These are phyloP conservation scores for Lophiostoma macrostomum DNA, from an alignment of 495 filamentous ascomycete species.

Conservation along the genomic window DNA sequence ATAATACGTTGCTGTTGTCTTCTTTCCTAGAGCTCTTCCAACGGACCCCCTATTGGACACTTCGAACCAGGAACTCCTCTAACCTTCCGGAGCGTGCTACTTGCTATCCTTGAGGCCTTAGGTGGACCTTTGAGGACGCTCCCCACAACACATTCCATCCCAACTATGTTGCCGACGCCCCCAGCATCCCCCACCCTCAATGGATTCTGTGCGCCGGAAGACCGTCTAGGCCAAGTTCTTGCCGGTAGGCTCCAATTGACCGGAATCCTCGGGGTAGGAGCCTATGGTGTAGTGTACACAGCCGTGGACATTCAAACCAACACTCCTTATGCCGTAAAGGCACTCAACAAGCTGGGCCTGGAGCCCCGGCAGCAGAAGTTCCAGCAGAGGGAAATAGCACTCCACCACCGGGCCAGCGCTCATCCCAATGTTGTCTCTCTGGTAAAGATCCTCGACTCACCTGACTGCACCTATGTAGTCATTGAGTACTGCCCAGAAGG, in stretches of 20 bases:
- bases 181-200: conserved; percentile 55
- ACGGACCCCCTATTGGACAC: conserved; percentile 17
- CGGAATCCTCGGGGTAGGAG: conserved; percentile 84
- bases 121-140: conserved; percentile 34
- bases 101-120: conserved; percentile 37
- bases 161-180: conserved; percentile 58
- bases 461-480: conserved; percentile 93
- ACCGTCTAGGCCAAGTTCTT: conserved; percentile 79
- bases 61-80: conserved; percentile 1
- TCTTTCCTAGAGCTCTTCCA: conserved; percentile 12
- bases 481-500: conserved; percentile 97
- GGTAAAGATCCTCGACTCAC: conserved; percentile 86
- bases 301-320: conserved; percentile 84
- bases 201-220: conserved; percentile 66
- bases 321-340: conserved; percentile 90
- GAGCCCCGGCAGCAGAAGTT: conserved; percentile 84
- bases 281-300: conserved; percentile 95
- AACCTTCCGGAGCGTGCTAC: conserved; percentile 6
- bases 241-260: conserved; percentile 80
- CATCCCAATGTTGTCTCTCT: conserved; percentile 94
- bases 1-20: conserved; percentile 32
- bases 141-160: not conserved
- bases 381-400: conserved; percentile 86
- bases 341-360: conserved; percentile 86
- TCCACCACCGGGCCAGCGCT: conserved; percentile 82